A percentile compares a stretch with the other conserved stretches of the same genome.
phyloP scores from a whole-genome alignment of 2,329 filamentous ascomycete species.

The Cladophialophora bantiana region DNA sequence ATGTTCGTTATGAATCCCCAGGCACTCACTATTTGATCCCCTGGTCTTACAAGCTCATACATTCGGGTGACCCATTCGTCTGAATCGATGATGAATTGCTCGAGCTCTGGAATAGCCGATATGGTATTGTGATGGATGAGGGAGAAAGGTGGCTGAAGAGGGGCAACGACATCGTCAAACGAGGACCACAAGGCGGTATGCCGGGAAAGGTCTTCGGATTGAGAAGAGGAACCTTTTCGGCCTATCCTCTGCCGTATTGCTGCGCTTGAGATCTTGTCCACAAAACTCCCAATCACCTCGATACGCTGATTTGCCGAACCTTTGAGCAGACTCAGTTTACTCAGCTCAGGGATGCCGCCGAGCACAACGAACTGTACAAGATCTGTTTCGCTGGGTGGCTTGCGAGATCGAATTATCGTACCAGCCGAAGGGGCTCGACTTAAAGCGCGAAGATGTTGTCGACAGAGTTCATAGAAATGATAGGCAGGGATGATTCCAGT shows the following conservation, averaged over 20 bases:
- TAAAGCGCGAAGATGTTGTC: constrained; percentile 33
- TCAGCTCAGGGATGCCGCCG: constrained; percentile 35
- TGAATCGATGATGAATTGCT: constrained; percentile 25
- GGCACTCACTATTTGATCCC: constrained; percentile 23
- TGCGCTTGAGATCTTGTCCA: constrained; percentile 28
- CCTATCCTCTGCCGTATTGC: constrained; percentile 18
- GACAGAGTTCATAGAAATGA: constrained; percentile 35
- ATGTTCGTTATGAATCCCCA: constrained; percentile 35
- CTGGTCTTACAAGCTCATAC: constrained; percentile 22
- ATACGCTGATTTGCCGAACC: constrained; percentile 36
- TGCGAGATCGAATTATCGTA: constrained; percentile 32
- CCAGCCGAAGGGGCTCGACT: constrained; percentile 35
- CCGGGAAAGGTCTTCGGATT: not conserved
- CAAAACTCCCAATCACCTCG: constrained; percentile 29
- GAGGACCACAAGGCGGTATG: not conserved
- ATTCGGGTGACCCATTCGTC: constrained; percentile 32
- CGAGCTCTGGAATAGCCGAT: constrained; percentile 21
- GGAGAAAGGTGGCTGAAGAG: constrained; percentile 19
- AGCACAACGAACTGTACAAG: constrained; percentile 35
- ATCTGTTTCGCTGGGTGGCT: constrained; percentile 33
- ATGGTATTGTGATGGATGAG: constrained; percentile 25
- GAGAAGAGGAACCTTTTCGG: not conserved
- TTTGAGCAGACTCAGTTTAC: constrained; percentile 35
- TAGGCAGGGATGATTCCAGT: constrained; percentile 34
- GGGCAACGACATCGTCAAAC: constrained; percentile 14